Conservation (phyloP, 2,329 filamentous ascomycete species). For the Laburnicola sp. region DNA sequence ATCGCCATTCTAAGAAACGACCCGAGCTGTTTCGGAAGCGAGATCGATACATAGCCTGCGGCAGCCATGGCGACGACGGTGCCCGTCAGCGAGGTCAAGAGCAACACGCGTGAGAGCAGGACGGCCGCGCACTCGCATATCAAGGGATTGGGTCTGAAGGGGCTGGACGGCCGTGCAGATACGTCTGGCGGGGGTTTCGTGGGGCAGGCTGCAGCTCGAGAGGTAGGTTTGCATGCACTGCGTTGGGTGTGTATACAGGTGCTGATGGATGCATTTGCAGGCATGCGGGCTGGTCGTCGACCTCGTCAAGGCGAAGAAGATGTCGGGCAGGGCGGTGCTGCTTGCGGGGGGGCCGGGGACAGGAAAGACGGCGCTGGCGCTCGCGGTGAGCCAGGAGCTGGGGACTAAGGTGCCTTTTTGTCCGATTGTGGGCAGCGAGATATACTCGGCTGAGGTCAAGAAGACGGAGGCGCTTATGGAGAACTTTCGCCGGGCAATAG, state of each 20-base stretch:
- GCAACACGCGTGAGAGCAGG: constrained; percentile 90
- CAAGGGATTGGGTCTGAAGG: constrained; percentile 84
- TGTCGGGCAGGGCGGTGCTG: constrained; percentile 91
- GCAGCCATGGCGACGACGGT: constrained; percentile 42
- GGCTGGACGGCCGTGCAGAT: constrained; percentile 79
- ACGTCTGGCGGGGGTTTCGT: constrained; percentile 75
- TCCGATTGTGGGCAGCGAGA: constrained; percentile 95
- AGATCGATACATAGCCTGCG: no score
- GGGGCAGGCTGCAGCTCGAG: constrained; percentile 82
- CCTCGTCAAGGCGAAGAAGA: constrained; percentile 93
- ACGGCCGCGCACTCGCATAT: constrained; percentile 98
- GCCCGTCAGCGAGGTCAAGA: constrained; percentile 79
- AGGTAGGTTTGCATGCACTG: constrained; percentile 60
- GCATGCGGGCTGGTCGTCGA: constrained; percentile 96
- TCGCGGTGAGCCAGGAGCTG: constrained; percentile 94
- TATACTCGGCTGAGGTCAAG: constrained; percentile 98
- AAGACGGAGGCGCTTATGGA: constrained; percentile 99
- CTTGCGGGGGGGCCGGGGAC: constrained; percentile 91
- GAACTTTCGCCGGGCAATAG: constrained; percentile 96
- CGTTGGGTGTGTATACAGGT: background rate
- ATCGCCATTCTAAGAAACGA: background rate
- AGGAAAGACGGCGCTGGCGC: constrained; percentile 93
- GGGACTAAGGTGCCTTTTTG: constrained; percentile 98
- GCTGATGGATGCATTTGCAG: constrained; percentile 53
- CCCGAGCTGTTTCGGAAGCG: background rate